Evolutionary conservation across 2,329 filamentous ascomycete genomes (phyloP).

Genomic region (Orbilia brochopaga): DNA sequence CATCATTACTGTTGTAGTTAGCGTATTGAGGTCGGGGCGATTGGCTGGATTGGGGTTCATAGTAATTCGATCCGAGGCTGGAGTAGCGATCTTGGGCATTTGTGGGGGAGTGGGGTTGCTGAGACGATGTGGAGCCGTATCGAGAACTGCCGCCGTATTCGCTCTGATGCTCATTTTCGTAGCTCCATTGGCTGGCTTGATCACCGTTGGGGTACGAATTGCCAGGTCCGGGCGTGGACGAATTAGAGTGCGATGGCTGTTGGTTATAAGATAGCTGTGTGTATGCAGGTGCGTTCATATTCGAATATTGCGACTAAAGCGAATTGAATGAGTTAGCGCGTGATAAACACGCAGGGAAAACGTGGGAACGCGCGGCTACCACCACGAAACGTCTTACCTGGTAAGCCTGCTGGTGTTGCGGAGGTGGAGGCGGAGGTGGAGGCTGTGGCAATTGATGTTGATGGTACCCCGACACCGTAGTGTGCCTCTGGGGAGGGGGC

Average conservation of each 20-base stretch:
- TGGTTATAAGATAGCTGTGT: constrained; percentile 41
- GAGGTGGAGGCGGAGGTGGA: constrained; percentile 34
- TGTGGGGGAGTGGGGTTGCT: constrained; percentile 18
- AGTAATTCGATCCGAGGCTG: constrained; percentile 21
- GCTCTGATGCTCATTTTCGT: constrained; percentile 27
- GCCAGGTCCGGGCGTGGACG: constrained; percentile 8
- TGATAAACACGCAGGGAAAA: constrained; percentile 1
- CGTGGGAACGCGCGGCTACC: constrained; percentile 1
- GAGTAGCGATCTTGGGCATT: constrained; percentile 1
- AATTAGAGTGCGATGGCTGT: constrained; percentile 1
- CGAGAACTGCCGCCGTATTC: constrained; percentile 23
- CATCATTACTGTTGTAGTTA: constrained; percentile 30
- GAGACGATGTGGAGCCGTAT: constrained; percentile 34
- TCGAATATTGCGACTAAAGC: constrained; percentile 17
- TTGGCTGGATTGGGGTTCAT: constrained; percentile 20
- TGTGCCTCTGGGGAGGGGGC: constrained; percentile 42
- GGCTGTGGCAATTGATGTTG: constrained; percentile 32
- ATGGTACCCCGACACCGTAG: constrained; percentile 31
- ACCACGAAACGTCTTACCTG: constrained; percentile 14
- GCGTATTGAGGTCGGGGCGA: constrained; percentile 27
- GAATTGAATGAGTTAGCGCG: constrained; percentile 14
- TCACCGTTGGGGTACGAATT: constrained; percentile 31
- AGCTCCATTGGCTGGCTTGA: constrained; percentile 30
- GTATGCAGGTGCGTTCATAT: constrained; percentile 22
- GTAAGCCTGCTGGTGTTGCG: constrained; percentile 40